These are phyloP conservation scores for Podospora bellae-mahoneyi DNA, from an alignment of 495 filamentous ascomycete genomes.

Conservation along the genomic window DNA sequence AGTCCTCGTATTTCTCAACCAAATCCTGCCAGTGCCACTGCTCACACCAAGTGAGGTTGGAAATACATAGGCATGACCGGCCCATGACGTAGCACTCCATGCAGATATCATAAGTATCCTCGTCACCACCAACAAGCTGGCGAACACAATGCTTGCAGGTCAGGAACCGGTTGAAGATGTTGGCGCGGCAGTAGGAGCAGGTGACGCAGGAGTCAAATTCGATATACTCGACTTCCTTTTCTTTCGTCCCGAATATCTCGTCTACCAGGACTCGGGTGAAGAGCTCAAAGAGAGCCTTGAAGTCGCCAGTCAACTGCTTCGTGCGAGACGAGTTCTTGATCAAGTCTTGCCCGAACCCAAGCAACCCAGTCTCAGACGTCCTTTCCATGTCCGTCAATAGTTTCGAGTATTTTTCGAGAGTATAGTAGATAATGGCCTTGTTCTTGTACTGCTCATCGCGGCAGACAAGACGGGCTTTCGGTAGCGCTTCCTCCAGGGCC, in stretches of 20 bases:
- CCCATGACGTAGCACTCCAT: constrained; percentile 97
- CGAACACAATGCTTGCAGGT: constrained; percentile 76
- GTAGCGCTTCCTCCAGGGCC: constrained; percentile 80
- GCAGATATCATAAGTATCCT: constrained; percentile 88
- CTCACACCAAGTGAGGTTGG: constrained; percentile 83
- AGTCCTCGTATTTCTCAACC: constrained; percentile 71
- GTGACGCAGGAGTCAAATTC: constrained; percentile 84
- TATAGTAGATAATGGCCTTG: constrained; percentile 88
- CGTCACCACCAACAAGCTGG: constrained; percentile 54
- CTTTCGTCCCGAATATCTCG: constrained; percentile 71
- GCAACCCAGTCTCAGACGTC: constrained; percentile 37
- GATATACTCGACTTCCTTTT: constrained; percentile 66
- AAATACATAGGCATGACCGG: constrained; percentile 82
- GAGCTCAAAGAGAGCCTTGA: constrained; percentile 69
- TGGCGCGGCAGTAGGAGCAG: constrained; percentile 92
- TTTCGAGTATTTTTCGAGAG: constrained; percentile 70
- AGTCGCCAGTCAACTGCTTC: constrained; percentile 69
- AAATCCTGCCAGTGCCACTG: constrained; percentile 84
- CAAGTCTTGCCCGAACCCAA: constrained; percentile 45
- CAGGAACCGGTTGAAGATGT: constrained; percentile 95
- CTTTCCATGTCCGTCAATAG: constrained; percentile 56
- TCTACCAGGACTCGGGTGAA: constrained; percentile 75
- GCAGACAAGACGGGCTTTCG: constrained; percentile 83
- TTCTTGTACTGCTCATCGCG: constrained; percentile 99
- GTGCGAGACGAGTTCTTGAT: constrained; percentile 54